Percentiles rank a stretch among this genome's conserved stretches.
These are phyloP conservation scores for Eimeria nieschulzi DNA, from an alignment of 169 alveolate species.

Conservation along the genomic window DNA sequence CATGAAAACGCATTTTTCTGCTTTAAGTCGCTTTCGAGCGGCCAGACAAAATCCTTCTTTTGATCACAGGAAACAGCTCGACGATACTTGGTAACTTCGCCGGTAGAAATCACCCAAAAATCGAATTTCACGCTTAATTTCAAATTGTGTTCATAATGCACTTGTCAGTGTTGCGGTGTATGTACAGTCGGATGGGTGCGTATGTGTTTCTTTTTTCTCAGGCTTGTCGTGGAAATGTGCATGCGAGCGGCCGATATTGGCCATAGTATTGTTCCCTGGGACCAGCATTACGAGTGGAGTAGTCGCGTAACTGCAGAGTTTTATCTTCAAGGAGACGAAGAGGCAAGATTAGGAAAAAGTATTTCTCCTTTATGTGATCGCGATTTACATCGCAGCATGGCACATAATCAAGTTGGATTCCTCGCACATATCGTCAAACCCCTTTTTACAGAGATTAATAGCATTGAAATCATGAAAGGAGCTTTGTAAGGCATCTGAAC, in stretches of 20 bases:
- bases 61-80: neutral
- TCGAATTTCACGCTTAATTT: neutral
- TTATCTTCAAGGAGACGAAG: slow-evolving; percentile 87
- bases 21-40: slow-evolving; percentile 86
- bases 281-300: slow-evolving; percentile 83
- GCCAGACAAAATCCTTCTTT: slow-evolving; percentile 59
- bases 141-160: neutral
- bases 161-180: no score
- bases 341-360: slow-evolving; percentile 82
- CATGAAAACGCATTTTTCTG: slow-evolving; percentile 91
- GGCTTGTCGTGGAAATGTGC: slow-evolving; percentile 81
- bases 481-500: slow-evolving; percentile 3
- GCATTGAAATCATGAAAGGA: slow-evolving; percentile 6
- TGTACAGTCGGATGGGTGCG: no score
- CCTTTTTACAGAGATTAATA: slow-evolving; percentile 76
- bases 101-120: neutral
- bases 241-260: slow-evolving; percentile 87
- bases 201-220: neutral
- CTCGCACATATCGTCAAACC: slow-evolving; percentile 85
- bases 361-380: slow-evolving; percentile 90
- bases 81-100: slow-evolving; percentile 40
- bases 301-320: slow-evolving; percentile 83
- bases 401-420: slow-evolving; percentile 88
- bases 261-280: slow-evolving; percentile 82
- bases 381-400: slow-evolving; percentile 85